Percentiles rank a stretch among this genome's conserved stretches.
Evolutionary conservation across 225 moss, liverwort and hornwort genomes (phyloP).

Genomic region (Anthoceros angustus): DNA sequence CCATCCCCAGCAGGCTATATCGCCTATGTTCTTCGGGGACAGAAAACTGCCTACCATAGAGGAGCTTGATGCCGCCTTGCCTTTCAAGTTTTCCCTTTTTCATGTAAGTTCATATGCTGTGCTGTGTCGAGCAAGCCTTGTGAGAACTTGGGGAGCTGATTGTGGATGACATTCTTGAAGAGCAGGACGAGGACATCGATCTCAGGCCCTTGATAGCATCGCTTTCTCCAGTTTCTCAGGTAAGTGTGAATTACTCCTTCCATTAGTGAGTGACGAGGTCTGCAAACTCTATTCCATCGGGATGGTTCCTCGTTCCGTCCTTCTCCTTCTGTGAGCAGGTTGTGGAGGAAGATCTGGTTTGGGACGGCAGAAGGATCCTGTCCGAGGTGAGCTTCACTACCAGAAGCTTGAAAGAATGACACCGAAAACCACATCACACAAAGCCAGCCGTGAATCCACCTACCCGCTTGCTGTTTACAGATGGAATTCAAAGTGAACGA

Average conservation of each 20-base stretch:
- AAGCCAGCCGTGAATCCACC: background rate
- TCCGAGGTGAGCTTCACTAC: background rate
- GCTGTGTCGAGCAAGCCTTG: no score
- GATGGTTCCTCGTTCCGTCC: no score
- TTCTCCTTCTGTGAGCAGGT: background rate
- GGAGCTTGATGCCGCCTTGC: background rate
- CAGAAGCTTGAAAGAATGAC: no score
- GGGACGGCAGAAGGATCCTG: background rate
- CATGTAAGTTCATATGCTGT: background rate
- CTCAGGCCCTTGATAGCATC: background rate
- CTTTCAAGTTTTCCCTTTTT: background rate
- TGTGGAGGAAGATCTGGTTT: background rate
- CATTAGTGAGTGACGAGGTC: background rate
- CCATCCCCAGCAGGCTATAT: background rate
- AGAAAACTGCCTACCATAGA: background rate
- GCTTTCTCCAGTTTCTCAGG: background rate
- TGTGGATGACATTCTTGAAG: background rate
- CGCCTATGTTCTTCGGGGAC: background rate
- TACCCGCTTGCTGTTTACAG: background rate
- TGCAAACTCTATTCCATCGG: background rate
- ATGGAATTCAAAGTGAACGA: conserved; percentile 5
- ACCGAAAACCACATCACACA: background rate
- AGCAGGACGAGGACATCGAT: background rate
- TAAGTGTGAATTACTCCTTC: background rate
- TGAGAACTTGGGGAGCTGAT: no score